Percentiles rank a stretch among this genome's conserved stretches.
Conservation (phyloP, 106 monocot species). For the Apostasia shenzhenica region DNA sequence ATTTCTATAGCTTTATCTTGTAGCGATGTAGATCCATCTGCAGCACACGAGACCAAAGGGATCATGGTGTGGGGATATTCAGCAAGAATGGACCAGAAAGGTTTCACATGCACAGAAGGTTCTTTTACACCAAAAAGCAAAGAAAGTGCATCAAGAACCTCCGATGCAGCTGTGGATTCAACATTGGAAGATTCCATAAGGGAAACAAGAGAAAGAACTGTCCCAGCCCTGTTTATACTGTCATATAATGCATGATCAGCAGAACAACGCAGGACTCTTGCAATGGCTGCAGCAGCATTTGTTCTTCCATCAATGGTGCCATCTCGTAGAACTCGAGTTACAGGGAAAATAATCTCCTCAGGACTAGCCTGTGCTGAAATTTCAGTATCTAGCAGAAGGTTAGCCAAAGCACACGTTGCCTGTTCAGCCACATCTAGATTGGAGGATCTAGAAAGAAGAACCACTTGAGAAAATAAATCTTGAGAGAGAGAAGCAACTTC, state of each 20-base stretch:
- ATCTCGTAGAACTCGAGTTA: slow-evolving; percentile 71
- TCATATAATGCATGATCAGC: slow-evolving; percentile 44
- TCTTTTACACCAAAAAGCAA: slow-evolving; percentile 59
- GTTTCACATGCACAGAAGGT: slow-evolving; percentile 28
- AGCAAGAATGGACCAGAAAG: slow-evolving; percentile 59
- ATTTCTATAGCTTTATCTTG: slow-evolving; percentile 96
- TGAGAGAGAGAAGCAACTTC: slow-evolving; percentile 66
- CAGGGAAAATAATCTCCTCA: slow-evolving; percentile 65
- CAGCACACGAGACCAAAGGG: slow-evolving; percentile 69
- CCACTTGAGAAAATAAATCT: slow-evolving; percentile 48
- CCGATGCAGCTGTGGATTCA: slow-evolving; percentile 70
- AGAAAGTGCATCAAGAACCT: slow-evolving; percentile 84
- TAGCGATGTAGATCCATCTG: slow-evolving; percentile 48
- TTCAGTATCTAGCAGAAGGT: slow-evolving; percentile 81
- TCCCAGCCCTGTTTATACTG: slow-evolving; percentile 60
- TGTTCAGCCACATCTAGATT: slow-evolving; percentile 82
- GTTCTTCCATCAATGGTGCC: slow-evolving; percentile 80
- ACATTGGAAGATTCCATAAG: slow-evolving; percentile 63
- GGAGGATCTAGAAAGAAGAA: slow-evolving; percentile 65
- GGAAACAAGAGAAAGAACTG: slow-evolving; percentile 76
- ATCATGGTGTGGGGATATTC: slow-evolving; percentile 65
- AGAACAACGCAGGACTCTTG: slow-evolving; percentile 64
- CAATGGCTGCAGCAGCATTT: slow-evolving; percentile 92
- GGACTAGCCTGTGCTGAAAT: slow-evolving; percentile 44
- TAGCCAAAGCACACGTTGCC: slow-evolving; percentile 85